phyloP scores from a whole-genome alignment of 768 basidiomycete species.

The Lactarius pseudohatsudake region DNA sequence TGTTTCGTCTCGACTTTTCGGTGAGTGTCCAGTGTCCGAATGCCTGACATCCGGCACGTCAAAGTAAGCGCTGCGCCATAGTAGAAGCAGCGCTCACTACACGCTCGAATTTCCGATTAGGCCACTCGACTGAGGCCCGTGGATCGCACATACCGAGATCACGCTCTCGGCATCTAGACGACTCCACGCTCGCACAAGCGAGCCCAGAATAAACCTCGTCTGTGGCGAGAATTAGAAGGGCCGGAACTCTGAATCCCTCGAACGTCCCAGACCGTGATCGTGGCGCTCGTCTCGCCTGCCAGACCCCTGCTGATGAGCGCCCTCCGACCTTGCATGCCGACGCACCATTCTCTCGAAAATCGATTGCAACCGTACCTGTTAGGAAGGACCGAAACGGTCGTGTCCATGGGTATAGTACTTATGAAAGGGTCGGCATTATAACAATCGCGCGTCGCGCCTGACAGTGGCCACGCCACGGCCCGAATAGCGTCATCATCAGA shows the following conservation, averaged over 20 bases:
- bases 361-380: too few relatives aligned
- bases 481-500: background rate
- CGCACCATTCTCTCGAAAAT: too few relatives aligned
- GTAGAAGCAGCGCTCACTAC: too few relatives aligned
- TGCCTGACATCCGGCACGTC: background rate
- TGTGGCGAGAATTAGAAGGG: background rate
- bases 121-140: background rate
- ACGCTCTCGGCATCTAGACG: background rate
- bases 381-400: background rate
- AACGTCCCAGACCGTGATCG: background rate
- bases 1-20: too few relatives aligned
- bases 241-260: background rate
- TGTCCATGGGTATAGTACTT: too few relatives aligned
- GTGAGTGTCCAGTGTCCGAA: too few relatives aligned
- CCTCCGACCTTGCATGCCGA: too few relatives aligned
- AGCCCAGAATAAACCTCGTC: slow-evolving; percentile 1
- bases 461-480: too few relatives aligned
- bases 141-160: background rate
- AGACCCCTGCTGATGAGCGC: background rate
- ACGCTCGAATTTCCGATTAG: too few relatives aligned
- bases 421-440: too few relatives aligned
- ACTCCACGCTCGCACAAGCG: background rate
- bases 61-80: too few relatives aligned
- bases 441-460: too few relatives aligned
- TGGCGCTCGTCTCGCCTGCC: background rate